Base-by-base conservation (phyloP, 1,139 yeast genomes). In the Meyerozyma sp. region DNA sequence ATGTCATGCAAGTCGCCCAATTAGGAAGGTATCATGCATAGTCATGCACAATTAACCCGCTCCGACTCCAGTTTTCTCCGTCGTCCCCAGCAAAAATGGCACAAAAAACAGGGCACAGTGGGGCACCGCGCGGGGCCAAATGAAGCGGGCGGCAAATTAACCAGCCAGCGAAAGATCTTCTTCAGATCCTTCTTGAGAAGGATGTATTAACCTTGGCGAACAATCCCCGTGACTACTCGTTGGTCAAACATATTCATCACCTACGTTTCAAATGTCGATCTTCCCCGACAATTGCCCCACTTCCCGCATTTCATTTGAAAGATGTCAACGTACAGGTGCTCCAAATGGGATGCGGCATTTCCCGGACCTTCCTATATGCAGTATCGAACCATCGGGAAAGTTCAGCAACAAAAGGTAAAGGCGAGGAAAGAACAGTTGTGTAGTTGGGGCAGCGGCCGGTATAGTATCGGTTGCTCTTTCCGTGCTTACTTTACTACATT, bases 21-120 rank as follows among this genome's bases (percentile, higher is more conserved):
- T 16, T 16, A 16, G 18, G 18, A 16, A 16, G 18, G 18, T 16
- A 3, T 16, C 18, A 16, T 16, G 18, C 18, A 3, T 16, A 16
- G n/a, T 7, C n/a, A 32, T 32, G 36, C 36, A 32, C 7, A 32
- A n/a, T 32, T 32, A 32, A 32, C 25, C 36, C 36, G 36, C 10
- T 4, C 8, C 11, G 8, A 16, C 25, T 20, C 36, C 25, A 16
- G 21, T 32, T 32, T 32, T 16, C 36, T 32, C 36, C 36, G 21
- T 25, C 2, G n/a, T 32, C 36, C 36, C 36, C 36, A 32, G 36
- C 25, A 18, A 32, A 10, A 32, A 32, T 32, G 11, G 11, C 21
- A 16, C 36, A 32, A 18, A 32, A 32, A n/a, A 20, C 25, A 16
- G 36, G 36, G 21, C 9, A 8, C 11, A n/a, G 36, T 14, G 36